A percentile compares a stretch with the other conserved stretches of the same genome.
Conservation (phyloP, 768 basidiomycete genomes). For the Pleurotus platypus region DNA sequence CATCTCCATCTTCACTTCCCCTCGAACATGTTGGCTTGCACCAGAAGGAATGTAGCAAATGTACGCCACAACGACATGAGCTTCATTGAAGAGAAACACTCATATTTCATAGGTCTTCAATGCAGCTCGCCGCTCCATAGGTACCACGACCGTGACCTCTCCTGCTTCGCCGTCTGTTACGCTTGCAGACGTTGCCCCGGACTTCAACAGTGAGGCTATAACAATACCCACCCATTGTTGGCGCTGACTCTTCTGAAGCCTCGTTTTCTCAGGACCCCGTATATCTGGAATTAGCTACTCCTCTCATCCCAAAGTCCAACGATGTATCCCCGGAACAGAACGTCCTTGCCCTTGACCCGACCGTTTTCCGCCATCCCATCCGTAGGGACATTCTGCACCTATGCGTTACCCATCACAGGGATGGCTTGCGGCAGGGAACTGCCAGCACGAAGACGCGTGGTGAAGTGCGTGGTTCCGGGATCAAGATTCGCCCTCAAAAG, state of each 20-base stretch:
- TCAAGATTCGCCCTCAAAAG: slow-evolving; percentile 90
- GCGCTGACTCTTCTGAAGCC: slow-evolving; percentile 23
- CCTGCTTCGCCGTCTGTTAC: not conserved
- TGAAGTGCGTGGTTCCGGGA: slow-evolving; percentile 86
- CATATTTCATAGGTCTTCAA: not conserved
- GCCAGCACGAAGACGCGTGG: slow-evolving; percentile 89
- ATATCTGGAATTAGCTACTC: slow-evolving; percentile 58
- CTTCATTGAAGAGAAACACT: not conserved
- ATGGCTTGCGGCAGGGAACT: slow-evolving; percentile 87
- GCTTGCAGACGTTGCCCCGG: not conserved
- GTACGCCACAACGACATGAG: not conserved
- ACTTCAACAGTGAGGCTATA: not conserved
- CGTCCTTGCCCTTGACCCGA: slow-evolving; percentile 65
- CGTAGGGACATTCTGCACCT: slow-evolving; percentile 92
- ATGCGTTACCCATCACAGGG: slow-evolving; percentile 84
- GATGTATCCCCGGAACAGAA: slow-evolving; percentile 31
- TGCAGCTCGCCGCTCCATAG: not conserved
- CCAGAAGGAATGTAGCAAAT: slow-evolving; percentile 2
- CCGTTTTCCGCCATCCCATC: slow-evolving; percentile 86
- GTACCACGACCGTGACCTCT: not conserved
- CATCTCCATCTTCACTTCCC: too few species aligned
- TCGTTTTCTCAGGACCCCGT: slow-evolving; percentile 42
- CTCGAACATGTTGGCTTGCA: not conserved
- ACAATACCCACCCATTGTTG: not conserved
- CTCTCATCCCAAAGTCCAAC: slow-evolving; percentile 43